Evolutionary conservation across 805 yeast genomes (phyloP).

Genomic region (Jamesozyma spencerorum): DNA sequence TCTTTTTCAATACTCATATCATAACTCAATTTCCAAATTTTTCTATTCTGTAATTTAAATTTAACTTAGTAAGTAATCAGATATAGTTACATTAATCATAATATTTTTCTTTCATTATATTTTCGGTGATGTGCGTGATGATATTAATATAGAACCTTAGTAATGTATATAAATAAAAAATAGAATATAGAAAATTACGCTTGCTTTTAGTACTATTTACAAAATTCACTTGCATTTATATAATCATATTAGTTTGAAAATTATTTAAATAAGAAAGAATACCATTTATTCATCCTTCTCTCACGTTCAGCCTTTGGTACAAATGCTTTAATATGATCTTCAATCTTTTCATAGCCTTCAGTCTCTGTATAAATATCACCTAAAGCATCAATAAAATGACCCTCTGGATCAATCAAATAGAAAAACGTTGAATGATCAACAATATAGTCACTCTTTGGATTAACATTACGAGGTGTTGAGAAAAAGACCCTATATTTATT

Average conservation of each 20-base stretch:
- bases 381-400: constrained; percentile 85
- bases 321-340: constrained; percentile 67
- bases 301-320: constrained; percentile 66
- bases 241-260: neutral
- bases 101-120: no score
- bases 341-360: constrained; percentile 68
- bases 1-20: neutral
- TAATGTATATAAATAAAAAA: no score
- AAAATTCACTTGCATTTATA: neutral
- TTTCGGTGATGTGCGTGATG: no score
- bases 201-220: no score
- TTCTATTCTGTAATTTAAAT: neutral
- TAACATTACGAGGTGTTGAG: constrained; percentile 85
- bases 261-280: constrained; percentile 31
- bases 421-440: constrained; percentile 97
- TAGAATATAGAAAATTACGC: no score
- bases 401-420: constrained; percentile 95
- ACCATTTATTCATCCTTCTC: constrained; percentile 50
- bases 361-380: constrained; percentile 82
- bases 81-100: no score
- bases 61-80: neutral
- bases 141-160: no score
- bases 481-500: constrained; percentile 90
- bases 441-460: constrained; percentile 89
- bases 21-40: neutral